Base-by-base conservation (phyloP, 257 asterid species). In the Salvia miltiorrhiza region DNA sequence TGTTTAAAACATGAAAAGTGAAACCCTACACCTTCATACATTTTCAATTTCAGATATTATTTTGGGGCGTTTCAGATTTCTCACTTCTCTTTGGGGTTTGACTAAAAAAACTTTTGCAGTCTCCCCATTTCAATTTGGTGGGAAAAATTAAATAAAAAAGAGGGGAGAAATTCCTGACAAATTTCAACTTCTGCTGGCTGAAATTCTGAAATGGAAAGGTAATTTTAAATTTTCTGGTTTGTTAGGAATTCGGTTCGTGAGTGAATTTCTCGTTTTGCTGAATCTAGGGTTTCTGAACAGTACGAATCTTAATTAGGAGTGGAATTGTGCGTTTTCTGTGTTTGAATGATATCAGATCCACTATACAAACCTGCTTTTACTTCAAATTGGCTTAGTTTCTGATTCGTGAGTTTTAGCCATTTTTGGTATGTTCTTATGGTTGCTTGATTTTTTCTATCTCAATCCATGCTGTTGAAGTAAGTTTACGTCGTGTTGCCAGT, bases 341-440 rank as follows among this genome's bases (percentile, higher is more conserved):
- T 60, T n/a, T 40, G 65, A 45, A 65, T 63, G 45, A 39, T 71
- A 57, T 70, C 82, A 88, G 95, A 88, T 91, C 89, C 86, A 71
- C 67, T 45, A 37, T 24, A 12, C 32, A 21, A 48, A 35, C 59
- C 44, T 59, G 30, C 73, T 74, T 48, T 30, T 48, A 47, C 49
- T 50, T 47, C 72, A 43, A 57, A 33, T 49, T 35, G 58, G 52
- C 33, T 28, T 59, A 75, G 53, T 74, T 80, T 68, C 24, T 30
- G 70, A 43, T 71, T 33, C 50, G 35, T 60, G 58, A 21, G 62
- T 23, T 44, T 35, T 43, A 32, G 35, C 57, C 72, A 37, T 49
- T 64, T 71, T 63, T 28, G 69, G 43, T 35, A 8, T 13, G 44
- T 52, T 54, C 14, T 11, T 24, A 44, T 67, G 26, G 49, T 54